These are phyloP conservation scores for Aspergillus novofumigatus DNA, from an alignment of 2,329 filamentous ascomycete genomes.

Conservation along the genomic window DNA sequence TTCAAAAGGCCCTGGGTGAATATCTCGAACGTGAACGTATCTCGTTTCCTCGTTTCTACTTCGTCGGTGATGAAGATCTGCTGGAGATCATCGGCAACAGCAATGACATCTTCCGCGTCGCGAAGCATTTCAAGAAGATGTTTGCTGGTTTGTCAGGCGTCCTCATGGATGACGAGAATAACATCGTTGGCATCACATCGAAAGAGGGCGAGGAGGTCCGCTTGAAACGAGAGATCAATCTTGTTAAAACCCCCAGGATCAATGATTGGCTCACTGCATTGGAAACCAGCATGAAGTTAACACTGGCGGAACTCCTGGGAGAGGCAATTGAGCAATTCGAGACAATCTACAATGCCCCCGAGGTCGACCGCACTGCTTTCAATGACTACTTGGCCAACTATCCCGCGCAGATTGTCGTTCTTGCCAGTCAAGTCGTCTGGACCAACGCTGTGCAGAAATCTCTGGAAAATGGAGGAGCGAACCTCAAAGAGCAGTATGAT, in stretches of 20 bases:
- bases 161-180: conserved; percentile 81
- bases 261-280: conserved; percentile 98
- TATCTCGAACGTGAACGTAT: conserved; percentile 97
- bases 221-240: conserved; percentile 84
- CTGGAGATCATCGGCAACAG: conserved; percentile 99
- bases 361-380: conserved; percentile 67
- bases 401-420: conserved; percentile 90
- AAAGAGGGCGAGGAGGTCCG: conserved; percentile 89
- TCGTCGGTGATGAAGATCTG: conserved; percentile 96
- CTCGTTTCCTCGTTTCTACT: conserved; percentile 98
- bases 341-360: conserved; percentile 67
- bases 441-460: conserved; percentile 79
- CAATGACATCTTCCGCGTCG: conserved; percentile 91
- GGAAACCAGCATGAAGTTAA: conserved; percentile 89
- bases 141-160: conserved; percentile 93
- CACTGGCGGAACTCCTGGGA: conserved; percentile 81
- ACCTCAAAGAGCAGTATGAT: conserved; percentile 68
- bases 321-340: conserved; percentile 82
- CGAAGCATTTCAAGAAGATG: conserved; percentile 99
- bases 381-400: conserved; percentile 77
- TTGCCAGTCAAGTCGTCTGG: conserved; percentile 92
- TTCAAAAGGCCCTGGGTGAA: conserved; percentile 96
- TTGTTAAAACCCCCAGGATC: conserved; percentile 91
- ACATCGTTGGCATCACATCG: conserved; percentile 88
- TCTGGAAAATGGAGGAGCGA: conserved; percentile 66